Evolutionary conservation across 768 basidiomycete genomes (phyloP), one percentile per base, ranked within the genome.

Genomic region (Lactifluus volemus): DNA sequence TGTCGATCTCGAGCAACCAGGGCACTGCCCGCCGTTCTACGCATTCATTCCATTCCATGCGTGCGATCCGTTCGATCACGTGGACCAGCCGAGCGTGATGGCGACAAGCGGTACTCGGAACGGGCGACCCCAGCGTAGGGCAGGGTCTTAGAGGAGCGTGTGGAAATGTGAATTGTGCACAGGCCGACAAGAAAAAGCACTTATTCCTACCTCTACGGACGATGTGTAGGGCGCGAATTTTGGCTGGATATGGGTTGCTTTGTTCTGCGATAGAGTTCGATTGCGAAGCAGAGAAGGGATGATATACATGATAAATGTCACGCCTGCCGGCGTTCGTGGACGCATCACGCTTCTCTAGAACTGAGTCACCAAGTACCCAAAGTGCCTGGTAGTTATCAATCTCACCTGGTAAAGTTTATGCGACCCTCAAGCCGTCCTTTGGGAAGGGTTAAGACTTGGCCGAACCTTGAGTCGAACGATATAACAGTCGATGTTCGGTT

Each of bases 11-110:
- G 32, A 60, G 41, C 17, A 55, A 14, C 60, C 53, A 60, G 32
- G 53, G 60, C 3, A 60, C 60, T 4, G 53, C 48, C 6, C 32
- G 49, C 11, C 54, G 60, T 17, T 60, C 60, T 12, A 60, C 50
- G 15, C 32, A 41, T 25, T 60, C 60, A 41, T 60, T 60, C 60
- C 53, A 60, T 25, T 60, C 53, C 60, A 60, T 60, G 41, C 60
- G 60, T 14, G 60, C 60, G 49, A 55, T 44, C 25, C 60, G 50
- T 50, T 15, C 60, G 49, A 29, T 60, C 53, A 12, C 60, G 60
- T 25, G 60, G 48, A 12, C 53, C n/a, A 1, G 60, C 48, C 25
- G 1, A 6, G 8, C 29, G 3, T 39, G 21, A 3, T n/a, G 59
- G 53, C 10, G 53, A 53, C 2, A 44, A 19, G 49, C 49, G 34